phyloP scores from a whole-genome alignment of 1,139 yeast genomes.

The Diutina pseudorugosa region DNA sequence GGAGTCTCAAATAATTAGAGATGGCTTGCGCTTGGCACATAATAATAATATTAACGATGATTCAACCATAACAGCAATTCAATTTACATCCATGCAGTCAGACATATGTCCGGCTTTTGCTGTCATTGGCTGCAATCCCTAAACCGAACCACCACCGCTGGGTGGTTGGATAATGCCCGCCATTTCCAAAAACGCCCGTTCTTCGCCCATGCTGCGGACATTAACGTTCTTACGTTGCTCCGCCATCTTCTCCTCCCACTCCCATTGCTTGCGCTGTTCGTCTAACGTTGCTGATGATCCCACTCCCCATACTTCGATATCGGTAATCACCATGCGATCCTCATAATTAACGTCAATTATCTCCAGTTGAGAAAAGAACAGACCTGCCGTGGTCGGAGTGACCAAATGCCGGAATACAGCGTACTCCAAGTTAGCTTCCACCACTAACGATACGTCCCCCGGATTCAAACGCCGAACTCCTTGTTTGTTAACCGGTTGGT shows the following conservation, averaged over 20 bases:
- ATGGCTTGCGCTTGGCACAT: no score
- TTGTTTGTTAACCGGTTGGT: conserved; percentile 43
- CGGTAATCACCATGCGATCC: conserved; percentile 57
- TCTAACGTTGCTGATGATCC: conserved; percentile 68
- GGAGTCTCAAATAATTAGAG: no score
- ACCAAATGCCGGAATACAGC: conserved; percentile 58
- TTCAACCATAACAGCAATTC: no score
- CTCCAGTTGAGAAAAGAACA: background rate
- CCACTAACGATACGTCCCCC: conserved; percentile 69
- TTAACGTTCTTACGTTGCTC: conserved; percentile 64
- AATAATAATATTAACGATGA: no score
- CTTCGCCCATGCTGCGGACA: conserved; percentile 57
- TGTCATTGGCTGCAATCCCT: background rate
- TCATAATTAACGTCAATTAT: conserved; percentile 38
- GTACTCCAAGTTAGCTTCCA: conserved; percentile 70
- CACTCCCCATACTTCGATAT: conserved; percentile 85
- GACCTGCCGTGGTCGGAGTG: conserved; percentile 8
- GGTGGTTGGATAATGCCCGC: conserved; percentile 38
- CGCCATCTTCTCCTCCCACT: conserved; percentile 86
- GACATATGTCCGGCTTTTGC: background rate
- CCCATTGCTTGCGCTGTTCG: conserved; percentile 71
- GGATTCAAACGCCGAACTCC: conserved; percentile 26
- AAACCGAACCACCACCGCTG: background rate
- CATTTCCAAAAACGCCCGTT: conserved; percentile 77
- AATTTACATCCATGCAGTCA: no score